These are phyloP conservation scores for Lactarius deliciosus DNA, from an alignment of 768 basidiomycete genomes.

Conservation along the genomic window DNA sequence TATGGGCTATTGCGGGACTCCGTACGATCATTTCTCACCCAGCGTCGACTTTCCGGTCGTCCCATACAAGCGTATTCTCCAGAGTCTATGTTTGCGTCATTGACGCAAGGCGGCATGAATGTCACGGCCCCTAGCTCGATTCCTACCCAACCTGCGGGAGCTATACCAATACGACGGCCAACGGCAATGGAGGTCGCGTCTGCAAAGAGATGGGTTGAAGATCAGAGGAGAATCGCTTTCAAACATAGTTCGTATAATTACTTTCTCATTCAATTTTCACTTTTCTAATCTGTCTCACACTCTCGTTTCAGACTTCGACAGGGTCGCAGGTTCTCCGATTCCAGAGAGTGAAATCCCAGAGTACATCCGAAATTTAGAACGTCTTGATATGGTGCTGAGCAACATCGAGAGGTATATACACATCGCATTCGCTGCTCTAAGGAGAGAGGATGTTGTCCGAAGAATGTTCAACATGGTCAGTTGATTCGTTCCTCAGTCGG, in stretches of 20 bases:
- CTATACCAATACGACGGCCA: constrained; percentile 2
- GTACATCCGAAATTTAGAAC: constrained; percentile 23
- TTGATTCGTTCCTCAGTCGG: background rate
- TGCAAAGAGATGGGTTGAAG: constrained; percentile 19
- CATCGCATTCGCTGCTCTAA: constrained; percentile 9
- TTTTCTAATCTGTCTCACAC: background rate
- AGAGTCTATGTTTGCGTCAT: constrained; percentile 3
- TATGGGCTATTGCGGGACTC: background rate
- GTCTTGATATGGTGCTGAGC: constrained; percentile 15
- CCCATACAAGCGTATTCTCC: background rate
- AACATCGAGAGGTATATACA: constrained; percentile 21
- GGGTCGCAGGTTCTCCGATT: constrained; percentile 1
- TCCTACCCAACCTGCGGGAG: background rate
- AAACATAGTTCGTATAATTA: background rate
- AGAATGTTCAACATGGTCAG: constrained; percentile 22
- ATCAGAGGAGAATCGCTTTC: constrained; percentile 12
- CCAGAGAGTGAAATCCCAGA: constrained; percentile 15
- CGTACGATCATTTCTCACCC: background rate
- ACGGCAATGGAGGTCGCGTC: background rate
- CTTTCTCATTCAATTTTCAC: background rate
- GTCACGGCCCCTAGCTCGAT: background rate
- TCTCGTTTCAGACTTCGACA: background rate
- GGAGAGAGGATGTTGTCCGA: constrained; percentile 4
- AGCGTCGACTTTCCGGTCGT: background rate
- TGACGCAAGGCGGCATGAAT: constrained; percentile 8